phyloP scores from a whole-genome alignment of 257 asterid species.

The Cruciata laevipes region DNA sequence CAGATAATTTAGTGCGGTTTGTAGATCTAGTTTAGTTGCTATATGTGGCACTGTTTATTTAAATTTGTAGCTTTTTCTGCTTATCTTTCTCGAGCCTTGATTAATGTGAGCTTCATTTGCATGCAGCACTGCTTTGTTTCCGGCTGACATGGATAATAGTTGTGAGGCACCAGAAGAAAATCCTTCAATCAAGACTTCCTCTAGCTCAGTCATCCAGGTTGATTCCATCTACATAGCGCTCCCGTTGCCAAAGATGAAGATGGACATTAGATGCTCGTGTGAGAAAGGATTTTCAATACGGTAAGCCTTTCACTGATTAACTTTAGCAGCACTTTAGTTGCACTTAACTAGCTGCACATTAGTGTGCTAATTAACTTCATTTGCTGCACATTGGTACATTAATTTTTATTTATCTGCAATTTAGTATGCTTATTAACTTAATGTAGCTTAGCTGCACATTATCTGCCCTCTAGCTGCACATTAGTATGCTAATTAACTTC shows the following conservation, averaged over 20 bases:
- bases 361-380: neutral
- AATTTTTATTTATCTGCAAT: neutral
- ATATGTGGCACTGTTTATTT: neutral
- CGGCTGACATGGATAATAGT: neutral
- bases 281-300: neutral
- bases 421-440: neutral
- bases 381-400: no score
- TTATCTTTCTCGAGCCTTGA: neutral
- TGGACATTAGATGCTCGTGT: neutral
- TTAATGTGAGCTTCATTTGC: neutral
- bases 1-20: no score
- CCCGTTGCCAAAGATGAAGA: neutral
- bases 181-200: neutral
- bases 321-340: no score
- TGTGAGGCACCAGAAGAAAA: neutral
- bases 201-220: neutral
- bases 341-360: neutral
- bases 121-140: neutral
- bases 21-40: neutral
- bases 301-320: neutral
- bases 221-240: neutral
- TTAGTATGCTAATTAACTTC: neutral
- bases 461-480: neutral
- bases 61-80: neutral
- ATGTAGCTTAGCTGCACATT: no score